Percentiles rank a stretch among this genome's conserved stretches.
Conservation (phyloP, 805 yeast genomes). For the Sugiyamaella lignohabitans region DNA sequence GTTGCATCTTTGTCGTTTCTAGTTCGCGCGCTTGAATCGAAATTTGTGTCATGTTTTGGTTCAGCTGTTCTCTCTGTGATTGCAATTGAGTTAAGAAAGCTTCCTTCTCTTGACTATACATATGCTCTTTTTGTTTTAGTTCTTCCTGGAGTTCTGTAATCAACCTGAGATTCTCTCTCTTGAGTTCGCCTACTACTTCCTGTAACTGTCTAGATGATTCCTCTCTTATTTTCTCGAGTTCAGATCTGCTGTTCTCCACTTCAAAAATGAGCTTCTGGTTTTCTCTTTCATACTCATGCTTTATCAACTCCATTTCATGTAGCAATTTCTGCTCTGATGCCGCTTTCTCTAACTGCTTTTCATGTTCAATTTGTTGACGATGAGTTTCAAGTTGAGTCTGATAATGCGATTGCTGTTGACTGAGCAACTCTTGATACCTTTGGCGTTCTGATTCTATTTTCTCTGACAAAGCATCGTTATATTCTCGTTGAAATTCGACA, state of each 20-base stretch:
- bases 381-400: background rate
- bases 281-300: slow-evolving; percentile 24
- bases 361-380: background rate
- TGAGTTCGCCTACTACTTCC: background rate
- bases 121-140: background rate
- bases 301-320: slow-evolving; percentile 26
- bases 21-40: background rate
- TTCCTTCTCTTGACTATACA: too few relatives aligned
- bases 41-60: background rate
- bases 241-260: background rate
- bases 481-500: too few relatives aligned
- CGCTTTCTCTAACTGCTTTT: background rate
- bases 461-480: background rate
- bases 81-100: too few relatives aligned
- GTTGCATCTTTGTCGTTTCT: slow-evolving; percentile 10
- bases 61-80: background rate
- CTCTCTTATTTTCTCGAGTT: background rate
- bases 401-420: background rate
- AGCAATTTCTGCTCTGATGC: slow-evolving; percentile 8
- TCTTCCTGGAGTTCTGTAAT: background rate
- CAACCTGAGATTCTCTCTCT: too few relatives aligned
- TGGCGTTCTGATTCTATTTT: background rate
- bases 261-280: slow-evolving; percentile 21
- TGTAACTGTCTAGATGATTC: background rate
- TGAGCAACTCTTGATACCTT: background rate